Conservation (phyloP, 768 basidiomycete genomes). For the Cystofilobasidium bisporidii region DNA sequence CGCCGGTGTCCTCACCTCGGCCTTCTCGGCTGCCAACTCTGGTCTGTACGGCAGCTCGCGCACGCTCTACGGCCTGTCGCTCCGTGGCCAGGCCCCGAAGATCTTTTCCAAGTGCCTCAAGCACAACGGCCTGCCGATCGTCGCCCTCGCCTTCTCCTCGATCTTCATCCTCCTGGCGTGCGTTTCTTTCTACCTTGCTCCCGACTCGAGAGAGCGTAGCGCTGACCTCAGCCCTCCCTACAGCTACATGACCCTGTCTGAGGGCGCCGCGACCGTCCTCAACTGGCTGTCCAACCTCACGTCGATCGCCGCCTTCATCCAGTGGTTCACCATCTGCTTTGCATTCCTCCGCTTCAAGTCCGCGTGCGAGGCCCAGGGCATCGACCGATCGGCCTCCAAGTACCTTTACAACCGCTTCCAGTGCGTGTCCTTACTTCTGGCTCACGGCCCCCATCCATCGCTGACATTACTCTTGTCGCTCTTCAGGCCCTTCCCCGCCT, state of each 20-base stretch:
- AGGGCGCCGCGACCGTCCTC: slow-evolving; percentile 52
- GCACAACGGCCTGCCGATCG: slow-evolving; percentile 47
- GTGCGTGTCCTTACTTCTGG: slow-evolving; percentile 22
- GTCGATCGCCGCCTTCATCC: slow-evolving; percentile 45
- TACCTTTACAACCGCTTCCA: slow-evolving; percentile 24
- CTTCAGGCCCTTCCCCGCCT: not conserved
- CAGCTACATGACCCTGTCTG: slow-evolving; percentile 24
- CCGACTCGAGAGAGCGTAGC: no score
- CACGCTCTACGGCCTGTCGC: slow-evolving; percentile 42
- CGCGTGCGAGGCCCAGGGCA: slow-evolving; percentile 20
- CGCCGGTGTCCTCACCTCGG: slow-evolving; percentile 51
- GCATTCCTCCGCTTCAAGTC: slow-evolving; percentile 21
- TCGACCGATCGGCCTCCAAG: slow-evolving; percentile 9
- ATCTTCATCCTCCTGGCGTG: slow-evolving; percentile 32
- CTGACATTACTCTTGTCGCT: no score
- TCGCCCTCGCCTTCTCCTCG: slow-evolving; percentile 35
- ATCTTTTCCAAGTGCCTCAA: slow-evolving; percentile 46
- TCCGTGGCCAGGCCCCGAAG: slow-evolving; percentile 46
- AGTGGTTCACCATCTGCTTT: slow-evolving; percentile 13
- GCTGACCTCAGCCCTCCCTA: no score
- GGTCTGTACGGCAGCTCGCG: slow-evolving; percentile 35
- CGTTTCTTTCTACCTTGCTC: no score
- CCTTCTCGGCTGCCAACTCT: slow-evolving; percentile 30
- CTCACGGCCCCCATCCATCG: no score
- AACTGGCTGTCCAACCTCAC: slow-evolving; percentile 43